These are phyloP conservation scores for Pelagomonas calceolata DNA, from an alignment of 108 stramenopile species.

Conservation along the genomic window DNA sequence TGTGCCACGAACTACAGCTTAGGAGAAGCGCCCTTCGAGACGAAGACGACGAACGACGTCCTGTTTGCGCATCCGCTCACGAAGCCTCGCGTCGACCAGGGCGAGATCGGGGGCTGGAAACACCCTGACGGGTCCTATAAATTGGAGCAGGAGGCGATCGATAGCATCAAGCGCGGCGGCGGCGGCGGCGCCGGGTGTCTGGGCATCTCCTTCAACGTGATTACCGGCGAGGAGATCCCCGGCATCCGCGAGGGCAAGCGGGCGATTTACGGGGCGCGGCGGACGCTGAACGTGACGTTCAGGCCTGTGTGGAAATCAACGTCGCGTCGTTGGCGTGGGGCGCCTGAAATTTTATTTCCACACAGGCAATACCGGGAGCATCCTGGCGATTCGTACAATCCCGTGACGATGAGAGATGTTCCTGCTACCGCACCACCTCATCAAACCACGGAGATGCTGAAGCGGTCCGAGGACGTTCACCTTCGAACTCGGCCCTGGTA, in stretches of 20 bases:
- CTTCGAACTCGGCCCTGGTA: too few relatives aligned
- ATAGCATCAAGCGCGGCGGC: slow-evolving; percentile 18
- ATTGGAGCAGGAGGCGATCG: slow-evolving; percentile 10
- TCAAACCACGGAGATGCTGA: too few relatives aligned
- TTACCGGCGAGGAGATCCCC: slow-evolving; percentile 10
- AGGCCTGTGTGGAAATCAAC: too few relatives aligned
- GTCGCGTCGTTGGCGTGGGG: too few relatives aligned
- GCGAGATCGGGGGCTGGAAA: slow-evolving; percentile 9
- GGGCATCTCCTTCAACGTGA: slow-evolving; percentile 17
- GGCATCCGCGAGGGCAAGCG: slow-evolving; percentile 2
- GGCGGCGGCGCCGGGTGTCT: slow-evolving; percentile 20
- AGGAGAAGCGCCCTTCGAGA: slow-evolving; percentile 15
- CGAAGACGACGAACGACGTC: slow-evolving; percentile 13
- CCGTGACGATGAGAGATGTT: too few relatives aligned
- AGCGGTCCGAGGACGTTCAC: too few relatives aligned
- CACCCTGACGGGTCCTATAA: slow-evolving; percentile 14
- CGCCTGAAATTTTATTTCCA: too few relatives aligned
- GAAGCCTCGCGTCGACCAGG: slow-evolving; percentile 15
- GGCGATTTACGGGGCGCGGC: slow-evolving; percentile 11
- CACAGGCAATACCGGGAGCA: too few relatives aligned
- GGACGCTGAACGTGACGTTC: slow-evolving; percentile 16
- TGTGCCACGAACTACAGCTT: slow-evolving; percentile 23
- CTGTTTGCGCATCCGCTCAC: background rate
- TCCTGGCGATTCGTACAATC: too few relatives aligned
- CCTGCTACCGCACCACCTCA: too few relatives aligned